Base-by-base conservation (phyloP, 148 eudicot species). In the Chenopodium berlandieri region DNA sequence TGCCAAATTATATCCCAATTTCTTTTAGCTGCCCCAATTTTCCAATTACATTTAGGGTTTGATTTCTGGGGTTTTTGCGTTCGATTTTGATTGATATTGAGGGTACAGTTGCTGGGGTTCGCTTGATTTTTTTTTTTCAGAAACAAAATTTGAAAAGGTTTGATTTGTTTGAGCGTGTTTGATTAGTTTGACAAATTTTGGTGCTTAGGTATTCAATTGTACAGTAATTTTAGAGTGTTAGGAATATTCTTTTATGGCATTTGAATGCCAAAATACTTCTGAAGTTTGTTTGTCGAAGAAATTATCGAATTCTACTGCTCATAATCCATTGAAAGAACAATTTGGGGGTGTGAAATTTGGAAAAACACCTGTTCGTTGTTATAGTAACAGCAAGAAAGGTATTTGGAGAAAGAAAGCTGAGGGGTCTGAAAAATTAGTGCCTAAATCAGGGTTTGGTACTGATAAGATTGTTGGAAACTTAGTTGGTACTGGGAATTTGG, bases 161-260 rank as follows among this genome's bases (percentile, higher is more conserved):
- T 75, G 56, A 54, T 46, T 79, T 62, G 31, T 37, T 79, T 56
- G 83, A 80, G 80, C 22, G 9, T 31, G 48, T 37, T 80, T 62
- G 22, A 74, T 31, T 76, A 17, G 8, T 6, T 31, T 66, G 4
- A 0, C 54, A 25, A 48, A 32, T 31, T 64, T 37, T 23, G 47
- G 60, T 17, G 5, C 22, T 71, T 72, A 78, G 81, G 73, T 12
- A 22, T 78, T 60, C 31, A 34, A 75, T 31, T 66, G 32, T 73
- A 1, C 2, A 7, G n/a, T 19, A 58, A 7, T 76, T 60, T 76
- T 77, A 27, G 46, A 32, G 79, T 63, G 76, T 19, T 78, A 52
- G 72, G 82, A 75, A 69, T 66, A 85, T 78, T 82, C 32, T 92
- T 94, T 91, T 95, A 95, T 95, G 98, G 98, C 80, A 86, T 92